Percentiles rank a stretch among this genome's conserved stretches.
Conservation (phyloP, 179 eudicot genomes). For the Silene coronaria region DNA sequence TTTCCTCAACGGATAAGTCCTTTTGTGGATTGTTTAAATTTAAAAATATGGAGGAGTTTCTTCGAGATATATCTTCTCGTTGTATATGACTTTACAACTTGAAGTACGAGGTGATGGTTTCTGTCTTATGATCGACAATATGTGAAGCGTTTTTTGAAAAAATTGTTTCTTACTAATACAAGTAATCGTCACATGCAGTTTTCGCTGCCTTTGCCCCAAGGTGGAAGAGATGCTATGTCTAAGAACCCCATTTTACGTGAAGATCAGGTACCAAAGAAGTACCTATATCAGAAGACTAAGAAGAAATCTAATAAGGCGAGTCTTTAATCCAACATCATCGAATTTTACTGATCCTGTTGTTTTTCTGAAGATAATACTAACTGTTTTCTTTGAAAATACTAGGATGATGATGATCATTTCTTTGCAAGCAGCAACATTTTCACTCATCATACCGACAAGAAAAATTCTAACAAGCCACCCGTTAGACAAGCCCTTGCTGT, state of each 20-base stretch:
- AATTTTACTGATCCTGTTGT: not conserved
- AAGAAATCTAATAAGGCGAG: constrained; percentile 66
- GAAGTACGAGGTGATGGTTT: no score
- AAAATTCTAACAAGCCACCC: constrained; percentile 66
- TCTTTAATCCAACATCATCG: not conserved
- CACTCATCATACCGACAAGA: constrained; percentile 55
- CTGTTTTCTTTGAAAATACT: not conserved
- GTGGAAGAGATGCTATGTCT: constrained; percentile 72
- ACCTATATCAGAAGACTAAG: constrained; percentile 63
- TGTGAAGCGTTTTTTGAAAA: not conserved
- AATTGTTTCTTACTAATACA: constrained; percentile 1
- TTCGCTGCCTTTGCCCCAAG: constrained; percentile 86
- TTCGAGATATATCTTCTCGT: no score
- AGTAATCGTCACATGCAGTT: constrained; percentile 41
- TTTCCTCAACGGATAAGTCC: no score
- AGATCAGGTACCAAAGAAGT: constrained; percentile 80
- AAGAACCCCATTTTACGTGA: constrained; percentile 92
- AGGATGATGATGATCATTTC: constrained; percentile 55
- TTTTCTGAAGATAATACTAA: not conserved
- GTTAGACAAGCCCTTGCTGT: constrained; percentile 77
- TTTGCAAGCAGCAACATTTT: constrained; percentile 47
- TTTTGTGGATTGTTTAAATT: no score
- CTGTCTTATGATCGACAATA: not conserved
- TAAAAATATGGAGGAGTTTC: no score
- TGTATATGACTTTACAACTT: no score